A percentile compares a stretch with the other conserved stretches of the same genome.
These are phyloP conservation scores for Verticillium nonalfalfae DNA, from an alignment of 2,329 filamentous ascomycete genomes.

Conservation along the genomic window DNA sequence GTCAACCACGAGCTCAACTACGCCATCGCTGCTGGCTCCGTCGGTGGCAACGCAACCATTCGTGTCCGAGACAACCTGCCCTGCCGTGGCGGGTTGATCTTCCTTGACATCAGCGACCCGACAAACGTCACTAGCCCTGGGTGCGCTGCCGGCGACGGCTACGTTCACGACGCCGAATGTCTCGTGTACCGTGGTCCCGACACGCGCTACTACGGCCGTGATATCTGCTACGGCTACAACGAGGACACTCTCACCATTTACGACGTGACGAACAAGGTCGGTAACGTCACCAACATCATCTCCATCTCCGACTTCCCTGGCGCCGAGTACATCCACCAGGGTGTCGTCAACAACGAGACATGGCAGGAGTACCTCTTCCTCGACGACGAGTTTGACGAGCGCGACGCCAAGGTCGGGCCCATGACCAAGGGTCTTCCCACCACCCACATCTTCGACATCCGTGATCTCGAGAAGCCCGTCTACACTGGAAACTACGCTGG, in stretches of 20 bases:
- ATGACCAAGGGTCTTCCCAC: conserved; percentile 33
- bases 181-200: conserved; percentile 47
- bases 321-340: conserved; percentile 47
- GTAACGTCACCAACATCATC: conserved; percentile 32
- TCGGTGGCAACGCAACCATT: conserved; percentile 22
- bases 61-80: conserved; percentile 9
- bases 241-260: conserved; percentile 44
- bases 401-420: conserved; percentile 26
- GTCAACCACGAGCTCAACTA: conserved; percentile 39
- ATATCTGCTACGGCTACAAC: conserved; percentile 52
- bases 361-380: conserved; percentile 35
- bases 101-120: conserved; percentile 50
- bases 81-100: conserved; percentile 50
- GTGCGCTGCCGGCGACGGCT: conserved; percentile 48
- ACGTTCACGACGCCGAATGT: conserved; percentile 57
- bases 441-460: conserved; percentile 41
- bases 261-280: conserved; percentile 43
- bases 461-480: conserved; percentile 29
- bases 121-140: conserved; percentile 46
- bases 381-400: conserved; percentile 45
- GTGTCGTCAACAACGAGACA: conserved; percentile 38
- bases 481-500: conserved; percentile 33
- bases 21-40: conserved; percentile 33
- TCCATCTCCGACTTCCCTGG: conserved; percentile 47
- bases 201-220: conserved; percentile 32